These are phyloP conservation scores for Clarireedia paspali DNA, from an alignment of 2,329 filamentous ascomycete species.

Conservation along the genomic window DNA sequence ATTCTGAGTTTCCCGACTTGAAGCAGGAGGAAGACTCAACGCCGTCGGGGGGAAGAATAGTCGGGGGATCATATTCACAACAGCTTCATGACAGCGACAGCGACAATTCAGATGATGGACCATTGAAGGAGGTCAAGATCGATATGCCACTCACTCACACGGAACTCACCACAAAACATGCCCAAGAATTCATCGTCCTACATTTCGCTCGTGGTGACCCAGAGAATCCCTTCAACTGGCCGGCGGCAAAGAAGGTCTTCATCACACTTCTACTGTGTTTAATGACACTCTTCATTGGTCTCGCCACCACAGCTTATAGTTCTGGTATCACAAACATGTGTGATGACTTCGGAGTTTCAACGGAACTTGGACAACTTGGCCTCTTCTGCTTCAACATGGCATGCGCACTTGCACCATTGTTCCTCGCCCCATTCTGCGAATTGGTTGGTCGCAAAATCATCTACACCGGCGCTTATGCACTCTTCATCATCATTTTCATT, in stretches of 20 bases:
- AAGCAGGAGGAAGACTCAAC: constrained; percentile 17
- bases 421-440: constrained; percentile 78
- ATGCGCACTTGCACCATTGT: constrained; percentile 74
- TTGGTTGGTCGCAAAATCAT: constrained; percentile 78
- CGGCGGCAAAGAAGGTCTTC: constrained; percentile 35
- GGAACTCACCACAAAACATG: constrained; percentile 35
- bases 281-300: constrained; percentile 46
- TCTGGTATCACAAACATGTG: constrained; percentile 41
- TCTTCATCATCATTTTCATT: constrained; percentile 35
- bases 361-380: constrained; percentile 39
- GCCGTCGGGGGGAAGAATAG: constrained; percentile 29
- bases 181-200: constrained; percentile 38
- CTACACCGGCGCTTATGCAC: constrained; percentile 53
- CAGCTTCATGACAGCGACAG: constrained; percentile 28
- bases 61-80: constrained; percentile 33
- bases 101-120: constrained; percentile 24
- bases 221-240: constrained; percentile 47
- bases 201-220: constrained; percentile 38
- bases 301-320: constrained; percentile 46
- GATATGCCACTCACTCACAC: constrained; percentile 42
- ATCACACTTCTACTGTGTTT: constrained; percentile 40
- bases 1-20: constrained; percentile 1
- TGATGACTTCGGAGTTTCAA: constrained; percentile 35
- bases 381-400: constrained; percentile 73
- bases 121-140: constrained; percentile 36